A percentile compares a stretch with the other conserved stretches of the same genome.
phyloP scores from a whole-genome alignment of 2,329 filamentous ascomycete genomes.

The Reticulascus tulasneorum region DNA sequence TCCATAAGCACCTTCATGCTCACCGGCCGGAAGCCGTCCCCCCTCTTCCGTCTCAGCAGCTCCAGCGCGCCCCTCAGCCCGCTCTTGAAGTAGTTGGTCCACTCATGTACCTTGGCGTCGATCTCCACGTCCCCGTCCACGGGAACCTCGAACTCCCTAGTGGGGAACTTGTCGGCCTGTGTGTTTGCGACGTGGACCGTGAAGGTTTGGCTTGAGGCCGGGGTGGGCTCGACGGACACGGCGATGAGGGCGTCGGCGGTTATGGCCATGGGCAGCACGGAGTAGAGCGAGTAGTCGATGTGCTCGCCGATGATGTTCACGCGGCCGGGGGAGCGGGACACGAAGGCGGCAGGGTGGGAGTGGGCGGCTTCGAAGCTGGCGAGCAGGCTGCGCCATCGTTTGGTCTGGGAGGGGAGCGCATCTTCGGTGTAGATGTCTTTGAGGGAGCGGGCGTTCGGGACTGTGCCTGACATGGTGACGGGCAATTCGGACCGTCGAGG shows the following conservation, averaged over 20 bases:
- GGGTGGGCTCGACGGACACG: conserved; percentile 54
- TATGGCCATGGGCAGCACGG: conserved; percentile 93
- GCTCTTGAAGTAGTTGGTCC: conserved; percentile 98
- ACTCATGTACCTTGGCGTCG: conserved; percentile 81
- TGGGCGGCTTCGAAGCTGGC: conserved; percentile 68
- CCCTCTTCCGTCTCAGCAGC: conserved; percentile 64
- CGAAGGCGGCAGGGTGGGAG: conserved; percentile 69
- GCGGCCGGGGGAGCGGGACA: conserved; percentile 85
- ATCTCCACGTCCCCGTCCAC: conserved; percentile 65
- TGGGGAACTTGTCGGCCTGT: conserved; percentile 68
- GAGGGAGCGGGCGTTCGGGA: conserved; percentile 72
- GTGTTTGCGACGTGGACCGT: conserved; percentile 79
- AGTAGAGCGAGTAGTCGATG: conserved; percentile 97
- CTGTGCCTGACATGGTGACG: conserved; percentile 48
- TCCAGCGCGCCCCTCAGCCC: conserved; percentile 79
- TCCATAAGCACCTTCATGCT: conserved; percentile 89
- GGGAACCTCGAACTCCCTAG: conserved; percentile 70
- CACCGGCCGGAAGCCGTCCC: conserved; percentile 57
- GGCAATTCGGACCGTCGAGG: neutral
- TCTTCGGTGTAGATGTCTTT: conserved; percentile 79
- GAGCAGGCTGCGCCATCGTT: conserved; percentile 73
- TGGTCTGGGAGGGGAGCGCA: conserved; percentile 61
- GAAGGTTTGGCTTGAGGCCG: conserved; percentile 50
- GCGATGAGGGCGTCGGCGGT: conserved; percentile 88
- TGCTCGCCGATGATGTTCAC: conserved; percentile 99